These are phyloP conservation scores for Sutorius eximius DNA, from an alignment of 1,284 basidiomycete genomes.

Conservation along the genomic window DNA sequence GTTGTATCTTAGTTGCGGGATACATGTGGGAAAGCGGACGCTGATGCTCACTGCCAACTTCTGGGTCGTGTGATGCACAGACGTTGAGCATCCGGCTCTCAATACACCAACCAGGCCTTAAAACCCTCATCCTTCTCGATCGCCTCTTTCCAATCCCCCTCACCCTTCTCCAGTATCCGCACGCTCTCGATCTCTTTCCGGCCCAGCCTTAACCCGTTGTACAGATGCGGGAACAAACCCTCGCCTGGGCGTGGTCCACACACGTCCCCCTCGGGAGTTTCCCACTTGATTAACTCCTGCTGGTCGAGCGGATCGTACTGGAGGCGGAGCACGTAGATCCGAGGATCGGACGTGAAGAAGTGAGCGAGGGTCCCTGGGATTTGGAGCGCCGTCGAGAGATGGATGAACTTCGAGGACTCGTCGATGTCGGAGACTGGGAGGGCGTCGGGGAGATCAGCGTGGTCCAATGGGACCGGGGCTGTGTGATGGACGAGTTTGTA, in stretches of 20 bases:
- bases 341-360: conserved; percentile 23
- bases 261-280: conserved; percentile 21
- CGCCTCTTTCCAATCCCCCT: conserved; percentile 17
- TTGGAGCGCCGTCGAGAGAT: conserved; percentile 31
- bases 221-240: conserved; percentile 32
- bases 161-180: conserved; percentile 9
- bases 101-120: conserved; percentile 26
- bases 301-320: conserved; percentile 15
- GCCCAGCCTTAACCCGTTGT: conserved; percentile 29
- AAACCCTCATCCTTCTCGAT: conserved; percentile 12
- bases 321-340: conserved; percentile 27
- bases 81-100: neutral
- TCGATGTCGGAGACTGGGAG: conserved; percentile 31
- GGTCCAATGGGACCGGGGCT: conserved; percentile 10
- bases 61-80: neutral
- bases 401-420: conserved; percentile 27
- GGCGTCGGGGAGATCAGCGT: conserved; percentile 14
- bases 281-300: conserved; percentile 21
- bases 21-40: too few species aligned
- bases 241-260: conserved; percentile 29
- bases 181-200: conserved; percentile 29
- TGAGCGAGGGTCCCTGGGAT: conserved; percentile 23
- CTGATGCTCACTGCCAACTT: too few species aligned
- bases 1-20: neutral
- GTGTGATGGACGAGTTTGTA: conserved; percentile 30